Conservation (phyloP, 2,329 filamentous ascomycete species). For the Fonsecaea erecta region DNA sequence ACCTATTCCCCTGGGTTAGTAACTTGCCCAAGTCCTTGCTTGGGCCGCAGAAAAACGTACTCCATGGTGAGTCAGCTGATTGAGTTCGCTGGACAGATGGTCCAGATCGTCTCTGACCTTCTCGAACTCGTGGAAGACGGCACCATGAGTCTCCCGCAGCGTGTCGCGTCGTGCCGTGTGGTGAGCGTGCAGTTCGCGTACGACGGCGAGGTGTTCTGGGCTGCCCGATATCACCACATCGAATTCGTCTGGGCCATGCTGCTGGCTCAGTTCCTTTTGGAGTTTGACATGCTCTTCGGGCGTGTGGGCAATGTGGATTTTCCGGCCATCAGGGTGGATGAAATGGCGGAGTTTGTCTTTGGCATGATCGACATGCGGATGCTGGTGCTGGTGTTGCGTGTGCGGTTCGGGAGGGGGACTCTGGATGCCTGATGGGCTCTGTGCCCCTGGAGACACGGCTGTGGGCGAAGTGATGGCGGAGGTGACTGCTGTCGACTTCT, state of each 20-base stretch:
- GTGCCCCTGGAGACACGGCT: constrained; percentile 1
- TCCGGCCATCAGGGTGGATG: constrained; percentile 14
- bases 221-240: constrained; percentile 15
- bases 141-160: constrained; percentile 9
- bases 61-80: constrained; percentile 5
- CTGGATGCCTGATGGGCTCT: constrained; percentile 8
- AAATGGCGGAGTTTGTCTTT: constrained; percentile 13
- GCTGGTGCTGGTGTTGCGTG: neutral
- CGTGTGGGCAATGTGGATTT: constrained; percentile 17
- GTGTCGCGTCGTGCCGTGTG: constrained; percentile 12
- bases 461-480: neutral
- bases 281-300: constrained; percentile 13
- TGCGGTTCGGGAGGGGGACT: neutral
- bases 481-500: constrained; percentile 6
- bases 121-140: constrained; percentile 15
- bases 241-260: constrained; percentile 3
- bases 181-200: constrained; percentile 14
- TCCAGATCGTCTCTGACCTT: constrained; percentile 11
- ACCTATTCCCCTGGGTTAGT: neutral
- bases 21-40: neutral
- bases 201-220: constrained; percentile 13
- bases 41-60: neutral
- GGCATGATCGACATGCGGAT: constrained; percentile 13
- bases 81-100: constrained; percentile 12
- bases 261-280: constrained; percentile 7